phyloP scores from a whole-genome alignment of 495 filamentous ascomycete species.

The Bombardia bombarda region DNA sequence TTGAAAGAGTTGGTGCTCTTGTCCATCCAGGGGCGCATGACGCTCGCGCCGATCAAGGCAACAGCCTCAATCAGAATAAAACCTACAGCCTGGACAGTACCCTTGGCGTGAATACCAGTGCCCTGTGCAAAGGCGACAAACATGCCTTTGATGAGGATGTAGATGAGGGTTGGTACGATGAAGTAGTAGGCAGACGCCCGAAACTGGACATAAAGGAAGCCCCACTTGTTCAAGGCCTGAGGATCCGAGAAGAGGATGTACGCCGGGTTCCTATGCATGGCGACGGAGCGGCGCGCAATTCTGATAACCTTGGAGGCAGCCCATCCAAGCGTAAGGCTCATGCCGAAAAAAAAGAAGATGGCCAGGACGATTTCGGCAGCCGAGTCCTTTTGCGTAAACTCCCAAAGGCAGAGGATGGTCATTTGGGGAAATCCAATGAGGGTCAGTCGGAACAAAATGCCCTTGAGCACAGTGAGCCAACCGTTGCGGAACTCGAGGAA shows the following conservation, averaged over 20 bases:
- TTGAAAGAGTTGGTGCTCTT: constrained; percentile 98
- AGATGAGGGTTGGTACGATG: constrained; percentile 72
- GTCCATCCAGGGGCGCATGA: constrained; percentile 96
- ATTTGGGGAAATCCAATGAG: constrained; percentile 95
- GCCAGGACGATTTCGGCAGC: constrained; percentile 81
- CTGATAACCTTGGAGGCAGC: constrained; percentile 83
- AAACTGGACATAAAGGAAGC: constrained; percentile 97
- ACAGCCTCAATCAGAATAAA: constrained; percentile 79
- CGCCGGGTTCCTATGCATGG: constrained; percentile 94
- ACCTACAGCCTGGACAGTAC: constrained; percentile 72
- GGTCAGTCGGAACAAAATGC: constrained; percentile 88
- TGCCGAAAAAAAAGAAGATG: constrained; percentile 80
- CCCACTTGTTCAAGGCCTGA: constrained; percentile 92
- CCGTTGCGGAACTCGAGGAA: constrained; percentile 95
- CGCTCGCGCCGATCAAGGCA: constrained; percentile 68
- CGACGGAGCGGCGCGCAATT: constrained; percentile 80
- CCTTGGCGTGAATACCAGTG: too few species aligned
- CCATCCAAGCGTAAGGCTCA: constrained; percentile 78
- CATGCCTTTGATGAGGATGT: constrained; percentile 78
- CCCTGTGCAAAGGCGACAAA: constrained; percentile 86
- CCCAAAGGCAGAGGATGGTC: constrained; percentile 89
- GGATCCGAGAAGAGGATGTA: constrained; percentile 98
- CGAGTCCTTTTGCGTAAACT: constrained; percentile 81
- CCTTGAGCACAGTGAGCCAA: constrained; percentile 50
- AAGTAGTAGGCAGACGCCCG: constrained; percentile 96